Base-by-base conservation (phyloP, 192 early-diverging fungal genomes). In the Chytriomyces confervae region DNA sequence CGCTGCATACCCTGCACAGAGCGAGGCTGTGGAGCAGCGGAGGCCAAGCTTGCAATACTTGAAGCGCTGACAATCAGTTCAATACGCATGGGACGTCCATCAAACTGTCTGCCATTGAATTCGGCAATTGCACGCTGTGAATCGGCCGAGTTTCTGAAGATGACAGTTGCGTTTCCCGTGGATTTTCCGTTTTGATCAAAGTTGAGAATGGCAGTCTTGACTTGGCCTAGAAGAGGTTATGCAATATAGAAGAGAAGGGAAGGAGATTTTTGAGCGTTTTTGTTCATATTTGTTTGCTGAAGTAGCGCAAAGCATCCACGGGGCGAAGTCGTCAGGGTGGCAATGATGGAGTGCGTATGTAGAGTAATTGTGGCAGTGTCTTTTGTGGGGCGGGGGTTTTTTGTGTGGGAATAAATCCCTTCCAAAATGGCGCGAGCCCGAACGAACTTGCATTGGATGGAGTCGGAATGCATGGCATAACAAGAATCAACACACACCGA, bases 61-160 rank as follows among this genome's bases (percentile, higher is more conserved):
- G 62, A 44, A n/a, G 77, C 76, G 43, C 63, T 62, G 13, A 86
- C 76, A 63, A 86, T 64, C 44, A 88, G 77, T 64, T 86, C 86
- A 68, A 88, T 83, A 51, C 76, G 80, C 86, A 88, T 88, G 9
- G 83, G 81, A 49, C 77, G 79, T 29, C 80, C 73, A 66, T 88
- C 86, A 43, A 88, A 77, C 24, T 80, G 57, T 50, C 86, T 78
- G 79, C 81, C 83, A 78, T 88, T 77, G 77, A 84, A 88, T 68
- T 88, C 86, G 9, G 62, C 65, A 74, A 83, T 77, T 27, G 86
- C 86, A 8, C 46, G 49, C 9, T 50, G 44, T 16, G 84, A 80
- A 72, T 88, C 75, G 3, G 64, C 73, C 8, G 29, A 7, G 5
- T 73, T 46, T 27, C 36, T 29, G 75, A 83, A 88, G 53, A 88